These are phyloP conservation scores for Symbiotaphrina buchneri DNA, from an alignment of 495 filamentous ascomycete species.

Conservation along the genomic window DNA sequence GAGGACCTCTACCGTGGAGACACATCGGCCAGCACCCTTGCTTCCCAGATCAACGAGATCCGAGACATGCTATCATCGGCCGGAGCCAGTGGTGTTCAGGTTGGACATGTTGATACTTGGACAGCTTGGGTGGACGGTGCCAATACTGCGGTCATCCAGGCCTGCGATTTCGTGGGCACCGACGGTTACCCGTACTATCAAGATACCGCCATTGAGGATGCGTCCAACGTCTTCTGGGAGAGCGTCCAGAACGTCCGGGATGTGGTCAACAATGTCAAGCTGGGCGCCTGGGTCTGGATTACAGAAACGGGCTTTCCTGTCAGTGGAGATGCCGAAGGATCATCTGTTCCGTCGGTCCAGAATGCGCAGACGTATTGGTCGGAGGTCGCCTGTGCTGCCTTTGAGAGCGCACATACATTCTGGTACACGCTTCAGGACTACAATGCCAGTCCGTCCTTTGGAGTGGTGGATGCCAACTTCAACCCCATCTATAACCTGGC, in stretches of 20 bases:
- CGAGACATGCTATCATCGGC: conserved; percentile 10
- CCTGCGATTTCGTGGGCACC: conserved; percentile 24
- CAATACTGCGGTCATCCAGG: conserved; percentile 22
- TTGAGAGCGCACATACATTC: too few relatives aligned
- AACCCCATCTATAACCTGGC: too few relatives aligned
- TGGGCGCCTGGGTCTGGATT: conserved; percentile 18
- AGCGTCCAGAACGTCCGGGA: conserved; percentile 14
- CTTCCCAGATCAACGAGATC: conserved; percentile 24
- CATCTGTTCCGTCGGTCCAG: conserved; percentile 4
- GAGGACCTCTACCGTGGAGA: conserved; percentile 32
- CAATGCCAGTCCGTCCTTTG: too few relatives aligned
- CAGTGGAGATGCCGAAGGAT: conserved; percentile 13
- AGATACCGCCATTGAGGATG: conserved; percentile 20
- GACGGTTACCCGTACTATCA: conserved; percentile 30
- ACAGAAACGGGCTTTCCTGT: conserved; percentile 28
- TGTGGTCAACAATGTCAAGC: conserved; percentile 15
- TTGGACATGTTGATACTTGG: conserved; percentile 24
- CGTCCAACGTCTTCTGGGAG: conserved; percentile 15
- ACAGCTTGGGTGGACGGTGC: conserved; percentile 21
- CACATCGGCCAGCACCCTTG: conserved; percentile 16
- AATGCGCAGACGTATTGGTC: conserved; percentile 8
- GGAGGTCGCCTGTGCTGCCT: too few relatives aligned
- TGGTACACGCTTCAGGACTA: too few relatives aligned
- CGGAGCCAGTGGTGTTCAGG: conserved; percentile 8
- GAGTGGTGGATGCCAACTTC: too few relatives aligned